phyloP scores from a whole-genome alignment of 345 rosid species.

The Acer saccharum region DNA sequence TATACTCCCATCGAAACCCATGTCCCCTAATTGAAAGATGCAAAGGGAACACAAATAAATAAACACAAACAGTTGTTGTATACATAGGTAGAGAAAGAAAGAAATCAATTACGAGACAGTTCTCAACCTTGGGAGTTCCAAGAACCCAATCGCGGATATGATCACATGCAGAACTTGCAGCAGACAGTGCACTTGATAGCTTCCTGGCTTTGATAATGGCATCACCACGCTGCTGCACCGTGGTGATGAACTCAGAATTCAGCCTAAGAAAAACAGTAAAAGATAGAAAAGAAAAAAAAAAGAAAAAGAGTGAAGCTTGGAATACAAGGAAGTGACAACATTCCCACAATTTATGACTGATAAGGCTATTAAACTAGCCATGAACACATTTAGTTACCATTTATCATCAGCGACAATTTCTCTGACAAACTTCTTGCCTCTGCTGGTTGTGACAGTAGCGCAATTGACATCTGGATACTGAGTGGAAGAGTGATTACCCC shows the following conservation, averaged over 20 bases:
- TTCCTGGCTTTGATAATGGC: conserved; percentile 66
- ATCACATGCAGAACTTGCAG: conserved; percentile 88
- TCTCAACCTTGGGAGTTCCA: conserved; percentile 69
- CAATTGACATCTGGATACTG: conserved; percentile 87
- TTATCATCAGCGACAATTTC: conserved; percentile 54
- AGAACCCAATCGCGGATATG: conserved; percentile 83
- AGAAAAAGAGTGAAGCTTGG: not conserved
- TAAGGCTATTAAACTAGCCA: not conserved
- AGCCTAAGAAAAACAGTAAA: conserved; percentile 32
- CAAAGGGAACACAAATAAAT: not conserved
- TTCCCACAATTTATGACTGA: not conserved
- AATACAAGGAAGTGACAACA: not conserved
- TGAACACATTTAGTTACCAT: conserved; percentile 39
- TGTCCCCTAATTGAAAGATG: conserved; percentile 45
- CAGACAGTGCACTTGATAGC: conserved; percentile 75
- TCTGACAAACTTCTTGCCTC: conserved; percentile 46
- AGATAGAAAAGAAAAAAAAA: not conserved
- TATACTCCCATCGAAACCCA: conserved; percentile 94
- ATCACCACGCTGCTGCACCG: conserved; percentile 74
- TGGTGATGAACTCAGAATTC: conserved; percentile 54
- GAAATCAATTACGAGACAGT: not conserved
- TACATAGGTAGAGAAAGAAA: not conserved
- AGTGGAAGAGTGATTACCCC: conserved; percentile 96
- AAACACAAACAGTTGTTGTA: not conserved
- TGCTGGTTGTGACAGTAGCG: conserved; percentile 44